These are phyloP conservation scores for Colletotrichum sp. DNA, from an alignment of 2,329 filamentous ascomycete genomes.

Conservation along the genomic window DNA sequence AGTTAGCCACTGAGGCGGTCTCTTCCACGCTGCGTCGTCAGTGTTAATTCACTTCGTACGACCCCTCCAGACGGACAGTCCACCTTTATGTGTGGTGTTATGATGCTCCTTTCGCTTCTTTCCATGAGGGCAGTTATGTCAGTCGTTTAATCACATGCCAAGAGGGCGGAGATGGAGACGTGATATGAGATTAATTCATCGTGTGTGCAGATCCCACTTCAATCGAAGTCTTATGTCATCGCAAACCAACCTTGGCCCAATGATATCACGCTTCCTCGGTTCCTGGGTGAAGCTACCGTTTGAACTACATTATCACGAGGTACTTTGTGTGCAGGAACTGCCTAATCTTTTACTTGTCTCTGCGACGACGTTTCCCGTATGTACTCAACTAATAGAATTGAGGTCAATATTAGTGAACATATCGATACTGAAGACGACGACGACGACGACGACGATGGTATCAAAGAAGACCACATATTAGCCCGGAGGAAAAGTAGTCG, in stretches of 20 bases:
- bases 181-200: not conserved
- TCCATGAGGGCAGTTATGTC: not conserved
- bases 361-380: too few relatives aligned
- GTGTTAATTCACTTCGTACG: not conserved
- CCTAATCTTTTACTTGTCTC: too few relatives aligned
- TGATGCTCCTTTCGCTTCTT: not conserved
- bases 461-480: too few relatives aligned
- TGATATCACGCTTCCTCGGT: not conserved
- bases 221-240: not conserved
- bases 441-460: too few relatives aligned
- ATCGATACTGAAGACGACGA: too few relatives aligned
- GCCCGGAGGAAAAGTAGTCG: too few relatives aligned
- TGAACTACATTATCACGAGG: not conserved
- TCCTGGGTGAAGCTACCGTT: not conserved
- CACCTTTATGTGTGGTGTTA: not conserved
- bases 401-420: too few relatives aligned
- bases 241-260: not conserved
- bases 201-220: not conserved
- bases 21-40: not conserved
- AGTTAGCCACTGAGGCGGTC: not conserved
- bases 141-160: not conserved
- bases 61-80: not conserved
- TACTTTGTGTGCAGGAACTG: not conserved
- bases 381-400: too few relatives aligned
- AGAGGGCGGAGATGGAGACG: not conserved